These are phyloP conservation scores for Amanita jacksonii DNA, from an alignment of 768 basidiomycete genomes.

Conservation along the genomic window DNA sequence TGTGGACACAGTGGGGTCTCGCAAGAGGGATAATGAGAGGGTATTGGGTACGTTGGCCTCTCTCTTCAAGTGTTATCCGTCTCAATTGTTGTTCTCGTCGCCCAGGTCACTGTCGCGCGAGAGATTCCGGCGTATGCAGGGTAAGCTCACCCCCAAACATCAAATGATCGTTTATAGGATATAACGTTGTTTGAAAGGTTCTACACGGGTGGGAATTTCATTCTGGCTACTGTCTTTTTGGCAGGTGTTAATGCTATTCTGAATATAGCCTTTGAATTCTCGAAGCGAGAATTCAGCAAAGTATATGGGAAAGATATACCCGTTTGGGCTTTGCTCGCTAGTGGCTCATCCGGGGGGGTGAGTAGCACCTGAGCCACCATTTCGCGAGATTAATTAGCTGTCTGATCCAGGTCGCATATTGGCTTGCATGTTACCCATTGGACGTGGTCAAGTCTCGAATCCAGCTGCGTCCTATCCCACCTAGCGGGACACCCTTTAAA, in stretches of 20 bases:
- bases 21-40: slow-evolving; percentile 89
- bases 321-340: slow-evolving; percentile 76
- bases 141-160: slow-evolving; percentile 26
- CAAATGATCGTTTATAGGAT: neutral
- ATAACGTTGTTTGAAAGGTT: slow-evolving; percentile 34
- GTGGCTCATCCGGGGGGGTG: slow-evolving; percentile 79
- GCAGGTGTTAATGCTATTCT: slow-evolving; percentile 10
- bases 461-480: slow-evolving; percentile 70
- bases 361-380: slow-evolving; percentile 17
- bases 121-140: slow-evolving; percentile 97
- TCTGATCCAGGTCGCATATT: slow-evolving; percentile 63
- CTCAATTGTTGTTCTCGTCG: neutral
- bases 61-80: neutral
- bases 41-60: slow-evolving; percentile 60
- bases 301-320: slow-evolving; percentile 62
- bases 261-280: slow-evolving; percentile 71
- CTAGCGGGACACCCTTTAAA: slow-evolving; percentile 58
- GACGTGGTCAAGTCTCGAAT: slow-evolving; percentile 91
- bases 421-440: slow-evolving; percentile 89
- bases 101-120: slow-evolving; percentile 76
- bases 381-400: slow-evolving; percentile 7
- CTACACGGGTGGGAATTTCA: slow-evolving; percentile 41
- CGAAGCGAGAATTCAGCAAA: slow-evolving; percentile 66
- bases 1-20: slow-evolving; percentile 86
- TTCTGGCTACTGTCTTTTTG: neutral